These are phyloP conservation scores for Gastrolobium villosum DNA, from an alignment of 306 rosid species.

Conservation along the genomic window DNA sequence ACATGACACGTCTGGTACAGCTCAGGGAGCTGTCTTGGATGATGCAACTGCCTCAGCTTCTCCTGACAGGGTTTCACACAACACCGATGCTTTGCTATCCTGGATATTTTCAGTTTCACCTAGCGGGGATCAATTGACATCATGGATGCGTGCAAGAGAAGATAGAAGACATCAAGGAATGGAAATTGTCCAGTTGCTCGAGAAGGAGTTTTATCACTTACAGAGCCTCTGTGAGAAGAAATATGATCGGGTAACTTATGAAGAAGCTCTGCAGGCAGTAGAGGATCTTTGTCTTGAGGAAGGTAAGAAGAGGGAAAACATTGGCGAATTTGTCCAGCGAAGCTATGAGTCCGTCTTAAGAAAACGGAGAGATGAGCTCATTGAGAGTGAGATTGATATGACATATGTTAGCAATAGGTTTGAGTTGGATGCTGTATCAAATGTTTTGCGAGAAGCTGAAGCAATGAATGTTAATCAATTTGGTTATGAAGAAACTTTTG, in stretches of 20 bases:
- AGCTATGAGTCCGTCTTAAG: slow-evolving; percentile 82
- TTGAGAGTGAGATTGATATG: slow-evolving; percentile 72
- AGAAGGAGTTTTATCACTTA: slow-evolving; percentile 84
- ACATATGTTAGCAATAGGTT: slow-evolving; percentile 58
- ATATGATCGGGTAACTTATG: slow-evolving; percentile 74
- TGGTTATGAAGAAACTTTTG: slow-evolving; percentile 75
- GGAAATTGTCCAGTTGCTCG: slow-evolving; percentile 78
- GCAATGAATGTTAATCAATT: slow-evolving; percentile 72
- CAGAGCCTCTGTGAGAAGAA: slow-evolving; percentile 88
- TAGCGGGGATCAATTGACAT: slow-evolving; percentile 78
- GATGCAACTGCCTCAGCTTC: slow-evolving; percentile 54
- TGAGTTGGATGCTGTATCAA: slow-evolving; percentile 80
- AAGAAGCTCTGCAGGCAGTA: slow-evolving; percentile 81
- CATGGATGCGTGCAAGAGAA: slow-evolving; percentile 79
- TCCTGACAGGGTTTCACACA: slow-evolving; percentile 57
- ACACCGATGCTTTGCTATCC: slow-evolving; percentile 68
- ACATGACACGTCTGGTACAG: slow-evolving; percentile 52
- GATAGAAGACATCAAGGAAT: slow-evolving; percentile 74
- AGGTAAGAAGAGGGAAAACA: slow-evolving; percentile 79
- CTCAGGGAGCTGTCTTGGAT: slow-evolving; percentile 56
- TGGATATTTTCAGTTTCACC: slow-evolving; percentile 82
- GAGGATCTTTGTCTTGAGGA: slow-evolving; percentile 92
- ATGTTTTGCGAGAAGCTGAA: slow-evolving; percentile 88
- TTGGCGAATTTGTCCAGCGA: slow-evolving; percentile 66
- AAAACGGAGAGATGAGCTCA: slow-evolving; percentile 85